These are phyloP conservation scores for Proliferodiscus dingleyae DNA, from an alignment of 2,329 filamentous ascomycete genomes.

Conservation along the genomic window DNA sequence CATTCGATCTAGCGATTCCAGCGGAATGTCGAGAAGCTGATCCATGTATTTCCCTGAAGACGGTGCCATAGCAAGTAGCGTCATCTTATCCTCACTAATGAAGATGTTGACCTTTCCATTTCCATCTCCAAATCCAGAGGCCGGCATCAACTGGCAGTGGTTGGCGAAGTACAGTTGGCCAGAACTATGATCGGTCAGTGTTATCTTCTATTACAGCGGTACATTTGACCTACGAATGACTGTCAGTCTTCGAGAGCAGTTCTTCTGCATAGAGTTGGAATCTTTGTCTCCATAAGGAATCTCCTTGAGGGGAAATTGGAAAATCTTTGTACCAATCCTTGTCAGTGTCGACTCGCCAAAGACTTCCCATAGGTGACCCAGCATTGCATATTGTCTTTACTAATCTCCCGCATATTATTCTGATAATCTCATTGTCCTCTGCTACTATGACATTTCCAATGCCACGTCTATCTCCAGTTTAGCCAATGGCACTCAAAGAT, in stretches of 20 bases:
- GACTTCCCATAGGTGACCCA: conserved; percentile 8
- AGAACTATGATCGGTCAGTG: not conserved
- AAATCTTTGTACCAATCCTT: conserved; percentile 16
- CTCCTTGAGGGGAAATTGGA: conserved; percentile 14
- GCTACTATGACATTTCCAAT: conserved; percentile 20
- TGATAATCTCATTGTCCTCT: conserved; percentile 25
- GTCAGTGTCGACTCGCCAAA: conserved; percentile 21
- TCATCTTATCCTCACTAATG: not conserved
- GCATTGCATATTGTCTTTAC: conserved; percentile 14
- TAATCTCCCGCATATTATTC: conserved; percentile 23
- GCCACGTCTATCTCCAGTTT: conserved; percentile 11
- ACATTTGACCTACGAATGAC: not conserved
- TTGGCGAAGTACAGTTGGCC: not conserved
- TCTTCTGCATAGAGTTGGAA: conserved; percentile 24
- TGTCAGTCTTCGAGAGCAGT: not conserved
- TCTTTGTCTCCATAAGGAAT: conserved; percentile 18
- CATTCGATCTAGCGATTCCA: not conserved
- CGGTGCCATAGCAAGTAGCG: not conserved
- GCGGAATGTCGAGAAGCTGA: not conserved
- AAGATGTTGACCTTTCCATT: not conserved
- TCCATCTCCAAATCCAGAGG: not conserved
- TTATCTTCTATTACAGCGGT: not conserved
- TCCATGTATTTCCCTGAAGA: not conserved
- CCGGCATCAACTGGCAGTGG: not conserved
- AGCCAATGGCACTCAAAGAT: not conserved